Percentiles rank a stretch among this genome's conserved stretches.
Evolutionary conservation across 371 early-diverging fungal genomes (phyloP).

Genomic region (Mucor indicus): DNA sequence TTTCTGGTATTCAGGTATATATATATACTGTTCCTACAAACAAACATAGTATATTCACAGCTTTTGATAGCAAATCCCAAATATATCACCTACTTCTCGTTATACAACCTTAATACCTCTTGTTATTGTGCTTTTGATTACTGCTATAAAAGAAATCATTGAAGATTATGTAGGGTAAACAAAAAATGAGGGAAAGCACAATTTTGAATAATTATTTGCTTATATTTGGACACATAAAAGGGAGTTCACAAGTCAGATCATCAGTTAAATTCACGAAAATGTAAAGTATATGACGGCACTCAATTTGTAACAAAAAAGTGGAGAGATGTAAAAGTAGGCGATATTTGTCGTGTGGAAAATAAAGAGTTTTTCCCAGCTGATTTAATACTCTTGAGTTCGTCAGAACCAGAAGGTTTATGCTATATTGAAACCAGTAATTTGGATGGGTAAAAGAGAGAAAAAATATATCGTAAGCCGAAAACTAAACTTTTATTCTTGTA

Average conservation of each 20-base stretch:
- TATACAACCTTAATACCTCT: constrained; percentile 94
- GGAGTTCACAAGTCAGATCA: constrained; percentile 69
- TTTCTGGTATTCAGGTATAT: constrained; percentile 70
- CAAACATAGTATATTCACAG: not conserved
- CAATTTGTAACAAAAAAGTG: constrained; percentile 68
- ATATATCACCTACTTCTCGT: constrained; percentile 81
- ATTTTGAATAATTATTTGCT: not conserved
- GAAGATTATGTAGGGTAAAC: constrained; percentile 82
- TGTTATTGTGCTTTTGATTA: constrained; percentile 83
- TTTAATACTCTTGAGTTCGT: constrained; percentile 76
- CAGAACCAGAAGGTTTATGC: constrained; percentile 87
- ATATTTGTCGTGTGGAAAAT: constrained; percentile 85
- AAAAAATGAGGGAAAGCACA: not conserved
- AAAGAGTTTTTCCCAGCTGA: constrained; percentile 93
- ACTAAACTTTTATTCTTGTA: constrained; percentile 12
- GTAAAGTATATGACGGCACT: constrained; percentile 60
- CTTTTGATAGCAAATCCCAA: constrained; percentile 71
- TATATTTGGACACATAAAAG: constrained; percentile 13
- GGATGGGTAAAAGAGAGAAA: constrained; percentile 67
- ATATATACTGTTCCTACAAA: not conserved
- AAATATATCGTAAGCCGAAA: not conserved
- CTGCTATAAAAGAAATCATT: constrained; percentile 95
- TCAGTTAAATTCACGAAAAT: constrained; percentile 71
- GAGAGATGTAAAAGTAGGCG: constrained; percentile 86
- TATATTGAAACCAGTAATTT: constrained; percentile 96